Conservation (phyloP, 2,329 filamentous ascomycete species). For the Fusarium sp. region DNA sequence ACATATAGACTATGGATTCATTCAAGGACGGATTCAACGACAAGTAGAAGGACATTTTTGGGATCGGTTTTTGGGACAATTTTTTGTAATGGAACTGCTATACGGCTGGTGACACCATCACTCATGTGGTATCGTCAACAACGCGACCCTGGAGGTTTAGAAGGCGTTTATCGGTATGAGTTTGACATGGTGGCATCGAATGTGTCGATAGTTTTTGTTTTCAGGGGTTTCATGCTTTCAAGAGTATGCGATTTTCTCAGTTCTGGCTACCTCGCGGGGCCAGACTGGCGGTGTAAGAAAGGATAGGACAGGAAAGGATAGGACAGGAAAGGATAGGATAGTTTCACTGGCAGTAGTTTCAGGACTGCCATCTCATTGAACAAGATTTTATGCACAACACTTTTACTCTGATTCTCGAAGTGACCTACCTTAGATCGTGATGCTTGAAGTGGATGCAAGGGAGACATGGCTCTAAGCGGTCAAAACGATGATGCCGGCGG, state of each 20-base stretch:
- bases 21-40: constrained; percentile 38
- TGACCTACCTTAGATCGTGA: constrained; percentile 4
- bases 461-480: constrained; percentile 6
- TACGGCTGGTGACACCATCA: constrained; percentile 25
- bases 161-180: constrained; percentile 19
- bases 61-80: constrained; percentile 10
- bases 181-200: constrained; percentile 4
- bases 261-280: constrained; percentile 44
- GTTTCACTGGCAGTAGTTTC: constrained; percentile 33
- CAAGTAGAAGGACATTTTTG: constrained; percentile 30
- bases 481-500: neutral
- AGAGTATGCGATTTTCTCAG: constrained; percentile 20
- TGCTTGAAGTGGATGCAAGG: neutral
- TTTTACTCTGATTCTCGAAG: neutral
- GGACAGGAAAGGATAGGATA: constrained; percentile 20
- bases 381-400: constrained; percentile 15
- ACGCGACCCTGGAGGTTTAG: constrained; percentile 28
- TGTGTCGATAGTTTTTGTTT: constrained; percentile 31
- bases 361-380: constrained; percentile 31
- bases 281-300: constrained; percentile 44
- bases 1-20: constrained; percentile 41
- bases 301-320: neutral
- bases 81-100: constrained; percentile 39
- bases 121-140: constrained; percentile 16
- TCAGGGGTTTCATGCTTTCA: constrained; percentile 13